Conservation (phyloP, 2,329 filamentous ascomycete species). For the Claviceps humidiphila region DNA sequence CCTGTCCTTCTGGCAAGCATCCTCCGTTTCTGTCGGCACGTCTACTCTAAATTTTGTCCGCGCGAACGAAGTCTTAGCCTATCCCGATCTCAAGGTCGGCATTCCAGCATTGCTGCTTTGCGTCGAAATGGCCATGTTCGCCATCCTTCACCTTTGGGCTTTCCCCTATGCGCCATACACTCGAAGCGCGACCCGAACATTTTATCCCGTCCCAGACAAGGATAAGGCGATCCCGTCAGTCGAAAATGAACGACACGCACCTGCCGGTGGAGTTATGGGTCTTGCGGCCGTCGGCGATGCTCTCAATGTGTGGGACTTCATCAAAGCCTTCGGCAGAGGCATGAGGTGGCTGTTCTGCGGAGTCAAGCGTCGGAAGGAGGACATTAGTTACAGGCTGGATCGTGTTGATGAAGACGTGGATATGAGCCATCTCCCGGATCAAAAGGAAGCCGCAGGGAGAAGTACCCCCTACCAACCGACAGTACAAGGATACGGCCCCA, state of each 20-base stretch:
- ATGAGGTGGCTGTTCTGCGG: constrained; percentile 73
- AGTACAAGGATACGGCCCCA: constrained; percentile 19
- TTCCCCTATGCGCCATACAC: constrained; percentile 66
- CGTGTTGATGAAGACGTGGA: constrained; percentile 19
- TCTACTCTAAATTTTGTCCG: constrained; percentile 50
- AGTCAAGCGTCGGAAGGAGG: constrained; percentile 43
- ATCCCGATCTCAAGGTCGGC: constrained; percentile 67
- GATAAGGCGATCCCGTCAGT: constrained; percentile 25
- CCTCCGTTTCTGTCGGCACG: constrained; percentile 36
- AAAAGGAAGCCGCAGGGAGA: constrained; percentile 7
- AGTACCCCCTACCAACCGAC: constrained; percentile 16
- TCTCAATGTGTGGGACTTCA: constrained; percentile 69
- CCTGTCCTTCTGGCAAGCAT: constrained; percentile 74
- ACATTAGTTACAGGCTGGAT: constrained; percentile 32
- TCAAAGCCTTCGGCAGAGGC: constrained; percentile 66
- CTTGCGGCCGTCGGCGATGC: constrained; percentile 55
- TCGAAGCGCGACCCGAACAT: constrained; percentile 27
- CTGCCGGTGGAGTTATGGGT: constrained; percentile 52
- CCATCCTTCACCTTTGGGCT: constrained; percentile 67
- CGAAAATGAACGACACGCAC: constrained; percentile 33
- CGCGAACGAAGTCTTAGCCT: constrained; percentile 47
- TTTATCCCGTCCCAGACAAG: constrained; percentile 32
- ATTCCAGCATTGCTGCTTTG: constrained; percentile 68
- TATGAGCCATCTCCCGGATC: constrained; percentile 24
- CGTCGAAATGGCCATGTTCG: constrained; percentile 74